Base-by-base conservation (phyloP, 2,329 filamentous ascomycete species). In the Colletotrichum phormii region DNA sequence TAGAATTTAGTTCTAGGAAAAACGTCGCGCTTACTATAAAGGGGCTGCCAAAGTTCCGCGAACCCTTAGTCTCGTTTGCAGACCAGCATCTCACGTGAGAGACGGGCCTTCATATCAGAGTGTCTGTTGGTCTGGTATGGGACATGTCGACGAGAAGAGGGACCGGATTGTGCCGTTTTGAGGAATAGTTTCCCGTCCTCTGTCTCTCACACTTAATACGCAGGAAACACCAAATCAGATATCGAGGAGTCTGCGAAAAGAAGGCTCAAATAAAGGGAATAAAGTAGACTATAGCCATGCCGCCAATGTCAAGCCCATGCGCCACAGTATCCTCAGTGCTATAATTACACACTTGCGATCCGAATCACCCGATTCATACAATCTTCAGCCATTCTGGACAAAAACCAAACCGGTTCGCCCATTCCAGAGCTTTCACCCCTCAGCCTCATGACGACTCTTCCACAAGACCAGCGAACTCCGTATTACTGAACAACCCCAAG, bases 401-500 rank as follows among this genome's bases (percentile, higher is more conserved):
- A 46, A 26, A 46, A 26, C 51, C 31, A 31, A 15, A 6, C 7
- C n/a, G 62, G 22, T 29, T 11, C n/a, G 13, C 22, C 24, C 15
- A 26, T 11, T n/a, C 62, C 35, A 29, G 46, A 22, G 24, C 3
- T 22, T 22, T 15, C 33, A 51, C 31, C 18, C 12, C 12, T 13
- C n/a, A 29, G 53, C 61, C 58, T 62, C 18, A 59, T 24, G 59
- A 49, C 18, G 6, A 15, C 12, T 49, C 42, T n/a, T 22, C 15
- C 3, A 49, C 8, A 11, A 22, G 42, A 49, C 15, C 18, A 49
- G 37, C 37, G 13, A 42, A 15, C 18, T 7, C 15, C 42, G 42
- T n/a, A n/a, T 49, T 9, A 49, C 42, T 49, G 42, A 22, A 7
- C 5, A n/a, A 12, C 26, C 15, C 26, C 94, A 91, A 6, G 95